A percentile compares a stretch with the other conserved stretches of the same genome.
phyloP scores from a whole-genome alignment of 106 monocot genomes.

The Dioscorea alata region DNA sequence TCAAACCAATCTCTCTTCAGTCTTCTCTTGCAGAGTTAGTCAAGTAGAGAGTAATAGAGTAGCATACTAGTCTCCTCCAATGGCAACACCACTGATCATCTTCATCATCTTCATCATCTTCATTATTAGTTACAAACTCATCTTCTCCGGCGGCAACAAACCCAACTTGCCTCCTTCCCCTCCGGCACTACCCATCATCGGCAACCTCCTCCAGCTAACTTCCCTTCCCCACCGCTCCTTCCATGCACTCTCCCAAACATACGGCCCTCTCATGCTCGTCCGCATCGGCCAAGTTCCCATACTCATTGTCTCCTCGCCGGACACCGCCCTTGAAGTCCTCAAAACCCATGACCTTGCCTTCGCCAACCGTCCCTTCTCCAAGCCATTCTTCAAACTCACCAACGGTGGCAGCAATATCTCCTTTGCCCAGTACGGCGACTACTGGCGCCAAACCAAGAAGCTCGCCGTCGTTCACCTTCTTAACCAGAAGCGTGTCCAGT shows the following conservation, averaged over 20 bases:
- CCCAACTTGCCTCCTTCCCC: constrained; percentile 29
- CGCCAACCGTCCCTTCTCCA: constrained; percentile 11
- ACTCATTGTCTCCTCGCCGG: constrained; percentile 27
- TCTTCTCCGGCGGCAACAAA: not conserved
- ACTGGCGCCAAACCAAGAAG: constrained; percentile 33
- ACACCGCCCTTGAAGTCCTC: constrained; percentile 16
- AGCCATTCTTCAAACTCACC: not conserved
- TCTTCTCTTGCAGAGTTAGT: no score
- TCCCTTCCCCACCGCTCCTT: constrained; percentile 32
- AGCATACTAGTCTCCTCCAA: no score
- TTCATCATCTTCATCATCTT: not conserved
- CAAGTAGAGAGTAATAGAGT: no score
- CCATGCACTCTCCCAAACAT: constrained; percentile 7
- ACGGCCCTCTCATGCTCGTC: constrained; percentile 34
- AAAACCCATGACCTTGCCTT: constrained; percentile 26
- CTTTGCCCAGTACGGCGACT: constrained; percentile 30
- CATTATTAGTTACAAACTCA: not conserved
- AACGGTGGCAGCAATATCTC: constrained; percentile 11
- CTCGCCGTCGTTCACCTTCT: constrained; percentile 22
- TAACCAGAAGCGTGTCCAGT: constrained; percentile 5
- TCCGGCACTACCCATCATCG: constrained; percentile 25
- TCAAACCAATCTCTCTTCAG: no score
- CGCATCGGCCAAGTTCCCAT: constrained; percentile 20
- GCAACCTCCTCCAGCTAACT: constrained; percentile 40
- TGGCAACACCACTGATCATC: no score